A percentile compares a stretch with the other conserved stretches of the same genome.
These are phyloP conservation scores for Penicillium mononematosum DNA, from an alignment of 495 filamentous ascomycete species.

Conservation along the genomic window DNA sequence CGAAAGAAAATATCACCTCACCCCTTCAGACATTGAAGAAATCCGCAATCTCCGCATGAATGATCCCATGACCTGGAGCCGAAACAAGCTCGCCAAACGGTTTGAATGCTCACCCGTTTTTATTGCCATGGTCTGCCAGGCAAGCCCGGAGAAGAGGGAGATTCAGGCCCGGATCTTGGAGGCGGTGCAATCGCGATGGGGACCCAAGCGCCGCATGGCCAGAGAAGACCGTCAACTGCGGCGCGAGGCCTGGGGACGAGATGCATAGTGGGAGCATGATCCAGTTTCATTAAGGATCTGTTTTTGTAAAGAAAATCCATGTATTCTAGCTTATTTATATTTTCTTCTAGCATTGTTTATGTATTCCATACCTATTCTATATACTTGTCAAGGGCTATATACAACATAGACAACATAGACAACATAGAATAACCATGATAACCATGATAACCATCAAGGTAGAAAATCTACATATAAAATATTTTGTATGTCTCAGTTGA, in stretches of 20 bases:
- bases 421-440: too few species aligned
- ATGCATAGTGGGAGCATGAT: constrained; percentile 33
- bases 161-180: constrained; percentile 56
- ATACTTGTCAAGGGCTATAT: neutral
- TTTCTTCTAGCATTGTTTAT: constrained; percentile 13
- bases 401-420: too few species aligned
- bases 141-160: constrained; percentile 47
- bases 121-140: constrained; percentile 56
- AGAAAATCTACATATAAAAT: neutral
- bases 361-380: constrained; percentile 9
- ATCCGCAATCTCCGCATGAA: constrained; percentile 66
- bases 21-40: constrained; percentile 68
- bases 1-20: constrained; percentile 78
- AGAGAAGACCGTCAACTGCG: constrained; percentile 72
- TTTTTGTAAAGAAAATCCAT: constrained; percentile 19
- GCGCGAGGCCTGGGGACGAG: constrained; percentile 55
- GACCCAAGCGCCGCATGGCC: constrained; percentile 64
- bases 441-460: neutral
- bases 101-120: constrained; percentile 79
- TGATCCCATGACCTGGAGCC: constrained; percentile 73
- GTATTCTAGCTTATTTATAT: constrained; percentile 19
- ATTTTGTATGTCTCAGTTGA: neutral
- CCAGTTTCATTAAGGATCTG: neutral
- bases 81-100: constrained; percentile 63
- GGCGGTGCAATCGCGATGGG: constrained; percentile 69